A percentile compares a stretch with the other conserved stretches of the same genome.
These are phyloP conservation scores for Nadsonia starkeyi-henricii DNA, from an alignment of 1,139 yeast genomes.

Conservation along the genomic window DNA sequence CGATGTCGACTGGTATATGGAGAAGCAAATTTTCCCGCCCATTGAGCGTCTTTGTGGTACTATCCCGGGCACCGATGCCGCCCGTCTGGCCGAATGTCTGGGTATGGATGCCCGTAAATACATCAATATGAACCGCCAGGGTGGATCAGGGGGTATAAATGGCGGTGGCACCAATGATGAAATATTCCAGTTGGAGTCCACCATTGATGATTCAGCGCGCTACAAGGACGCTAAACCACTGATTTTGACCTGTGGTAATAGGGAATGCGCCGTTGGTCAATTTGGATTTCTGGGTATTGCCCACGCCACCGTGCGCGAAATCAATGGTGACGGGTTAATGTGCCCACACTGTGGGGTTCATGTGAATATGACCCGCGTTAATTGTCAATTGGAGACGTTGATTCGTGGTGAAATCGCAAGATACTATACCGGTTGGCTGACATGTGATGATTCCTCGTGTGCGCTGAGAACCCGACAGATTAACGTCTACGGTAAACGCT, in stretches of 20 bases:
- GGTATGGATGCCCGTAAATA: slow-evolving; percentile 66
- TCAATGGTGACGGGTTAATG: slow-evolving; percentile 55
- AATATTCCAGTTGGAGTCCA: slow-evolving; percentile 66
- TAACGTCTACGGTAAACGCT: slow-evolving; percentile 78
- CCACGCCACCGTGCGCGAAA: slow-evolving; percentile 43
- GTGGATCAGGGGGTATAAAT: too few species aligned
- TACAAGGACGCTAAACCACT: slow-evolving; percentile 52
- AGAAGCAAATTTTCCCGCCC: slow-evolving; percentile 83
- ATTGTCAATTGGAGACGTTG: slow-evolving; percentile 58
- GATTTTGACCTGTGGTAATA: slow-evolving; percentile 51
- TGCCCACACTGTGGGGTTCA: slow-evolving; percentile 47
- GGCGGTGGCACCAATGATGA: slow-evolving; percentile 28
- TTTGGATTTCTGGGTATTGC: neutral
- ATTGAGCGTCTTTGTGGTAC: slow-evolving; percentile 76
- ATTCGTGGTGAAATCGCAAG: slow-evolving; percentile 56
- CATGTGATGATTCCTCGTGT: slow-evolving; percentile 78
- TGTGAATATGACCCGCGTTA: slow-evolving; percentile 41
- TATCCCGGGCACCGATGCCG: slow-evolving; percentile 76
- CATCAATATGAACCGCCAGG: slow-evolving; percentile 19
- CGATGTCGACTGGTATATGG: slow-evolving; percentile 69
- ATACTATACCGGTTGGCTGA: slow-evolving; percentile 77
- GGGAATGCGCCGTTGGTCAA: slow-evolving; percentile 46
- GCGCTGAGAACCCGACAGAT: slow-evolving; percentile 71
- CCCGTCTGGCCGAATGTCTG: slow-evolving; percentile 59
- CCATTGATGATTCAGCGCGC: slow-evolving; percentile 68